Evolutionary conservation across 139 green algal genomes (phyloP), one percentile per base, ranked within the genome.

Genomic region (Chlamydomonas applanata): DNA sequence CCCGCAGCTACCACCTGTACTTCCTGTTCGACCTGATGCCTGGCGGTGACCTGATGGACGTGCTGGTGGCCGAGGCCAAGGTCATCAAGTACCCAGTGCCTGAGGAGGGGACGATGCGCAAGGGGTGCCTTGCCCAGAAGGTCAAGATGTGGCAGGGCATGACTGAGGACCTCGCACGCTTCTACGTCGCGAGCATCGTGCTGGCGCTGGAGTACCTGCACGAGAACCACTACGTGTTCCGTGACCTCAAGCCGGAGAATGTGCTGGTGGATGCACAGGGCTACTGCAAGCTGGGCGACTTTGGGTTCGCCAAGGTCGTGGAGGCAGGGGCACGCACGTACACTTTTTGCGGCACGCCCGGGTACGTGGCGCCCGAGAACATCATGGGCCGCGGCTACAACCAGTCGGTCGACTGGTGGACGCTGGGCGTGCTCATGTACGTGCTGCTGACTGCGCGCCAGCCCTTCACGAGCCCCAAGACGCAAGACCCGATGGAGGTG

Each of bases 1-100:
- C n/a, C n/a, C n/a, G 40, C 86, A 85, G 86, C 69, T 84, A 86
- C 76, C 86, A 96, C 71, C 83, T 97, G 32, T 98, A 97, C 89
- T 93, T 98, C 36, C 75, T 97, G 65, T 96, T 97, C 72, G 94
- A 98, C 76, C 85, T 95, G 36, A 92, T 98, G 89, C 73, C 82
- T n/a, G 90, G 92, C 1, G 94, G 94, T n/a, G 94, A 98, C 73
- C 80, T 98, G 52, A 98, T 97, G 94, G 94, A 98, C 68, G 88
- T 96, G 68, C 82, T 98, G 69, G 92, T 72, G 25, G 87, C 89
- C 9, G 93, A 97, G 77, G 95, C 93, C 56, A 89, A 91, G 80
- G 88, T 90, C 61, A 90, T 90, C 85, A 90, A 90, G 76, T 83
- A 85, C 73, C 81, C 85, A 4, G 81, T 89, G 52, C 68, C 82